A percentile compares a stretch with the other conserved stretches of the same genome.
Evolutionary conservation across 495 filamentous ascomycete species (phyloP).

Genomic region (Aspergillus cavernicola): DNA sequence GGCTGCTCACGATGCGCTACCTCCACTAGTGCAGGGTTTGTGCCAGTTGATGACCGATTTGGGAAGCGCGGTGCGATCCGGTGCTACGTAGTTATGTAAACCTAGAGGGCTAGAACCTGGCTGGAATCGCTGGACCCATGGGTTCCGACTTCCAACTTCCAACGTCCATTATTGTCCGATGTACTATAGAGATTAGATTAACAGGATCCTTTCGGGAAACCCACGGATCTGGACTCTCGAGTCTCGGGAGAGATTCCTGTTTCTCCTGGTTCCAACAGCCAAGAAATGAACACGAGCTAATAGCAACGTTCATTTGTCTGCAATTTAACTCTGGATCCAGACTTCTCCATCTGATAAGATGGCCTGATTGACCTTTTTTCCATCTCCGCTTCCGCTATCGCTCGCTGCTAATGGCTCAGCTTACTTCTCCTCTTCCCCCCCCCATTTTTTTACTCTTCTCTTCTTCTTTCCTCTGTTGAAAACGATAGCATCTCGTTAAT

Average conservation of each 20-base stretch:
- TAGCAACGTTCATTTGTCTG: not conserved
- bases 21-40: slow-evolving; percentile 53
- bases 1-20: slow-evolving; percentile 22
- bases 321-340: not conserved
- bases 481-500: not conserved
- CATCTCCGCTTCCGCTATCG: not conserved
- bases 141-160: too few species aligned
- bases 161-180: not conserved
- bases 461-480: not conserved
- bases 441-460: not conserved
- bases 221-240: not conserved
- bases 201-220: not conserved
- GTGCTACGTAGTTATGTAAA: not conserved
- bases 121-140: not conserved
- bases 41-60: slow-evolving; percentile 52
- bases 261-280: not conserved
- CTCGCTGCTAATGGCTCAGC: not conserved
- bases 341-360: not conserved
- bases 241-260: not conserved
- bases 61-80: slow-evolving; percentile 23
- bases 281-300: not conserved
- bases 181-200: slow-evolving; percentile 1
- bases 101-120: too few species aligned
- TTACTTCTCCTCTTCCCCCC: not conserved
- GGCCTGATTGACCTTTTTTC: not conserved